These are phyloP conservation scores for Chaetothyriales sp. DNA, from an alignment of 2,329 filamentous ascomycete species.

Conservation along the genomic window DNA sequence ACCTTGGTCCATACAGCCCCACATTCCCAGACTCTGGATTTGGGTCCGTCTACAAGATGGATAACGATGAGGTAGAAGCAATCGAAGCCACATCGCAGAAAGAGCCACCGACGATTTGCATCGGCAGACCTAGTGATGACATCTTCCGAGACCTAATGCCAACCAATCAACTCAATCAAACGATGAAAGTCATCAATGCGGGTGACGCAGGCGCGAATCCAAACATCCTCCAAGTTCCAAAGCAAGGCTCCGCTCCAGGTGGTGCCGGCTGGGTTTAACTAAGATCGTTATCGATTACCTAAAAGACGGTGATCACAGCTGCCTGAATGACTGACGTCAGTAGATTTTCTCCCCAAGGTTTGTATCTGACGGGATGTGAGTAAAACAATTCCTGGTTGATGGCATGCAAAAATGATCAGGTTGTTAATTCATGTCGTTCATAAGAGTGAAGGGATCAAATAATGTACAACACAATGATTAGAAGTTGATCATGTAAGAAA, in stretches of 20 bases:
- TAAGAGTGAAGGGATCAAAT: background rate
- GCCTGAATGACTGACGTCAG: too few species aligned
- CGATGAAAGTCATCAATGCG: too few species aligned
- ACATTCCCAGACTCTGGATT: background rate
- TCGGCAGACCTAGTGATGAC: conserved; percentile 3
- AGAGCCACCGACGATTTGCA: conserved; percentile 1
- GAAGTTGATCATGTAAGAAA: background rate
- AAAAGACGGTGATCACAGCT: too few species aligned
- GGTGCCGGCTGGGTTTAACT: conserved; percentile 9
- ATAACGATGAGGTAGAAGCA: background rate
- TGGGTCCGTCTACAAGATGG: background rate
- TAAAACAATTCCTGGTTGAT: too few species aligned
- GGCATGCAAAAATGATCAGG: too few species aligned
- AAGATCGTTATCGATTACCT: too few species aligned
- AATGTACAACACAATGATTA: conserved; percentile 8
- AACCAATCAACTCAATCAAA: too few species aligned
- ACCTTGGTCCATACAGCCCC: conserved; percentile 4
- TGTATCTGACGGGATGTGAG: too few species aligned
- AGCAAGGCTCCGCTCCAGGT: conserved; percentile 7
- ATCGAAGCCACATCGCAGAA: background rate
- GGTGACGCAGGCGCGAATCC: background rate
- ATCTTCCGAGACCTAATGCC: conserved; percentile 3
- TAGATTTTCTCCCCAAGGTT: too few species aligned
- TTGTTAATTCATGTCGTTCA: background rate
- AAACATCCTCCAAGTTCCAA: background rate